A percentile compares a stretch with the other conserved stretches of the same genome.
phyloP scores from a whole-genome alignment of 169 alveolate species.

The Eimeria acervulina region DNA sequence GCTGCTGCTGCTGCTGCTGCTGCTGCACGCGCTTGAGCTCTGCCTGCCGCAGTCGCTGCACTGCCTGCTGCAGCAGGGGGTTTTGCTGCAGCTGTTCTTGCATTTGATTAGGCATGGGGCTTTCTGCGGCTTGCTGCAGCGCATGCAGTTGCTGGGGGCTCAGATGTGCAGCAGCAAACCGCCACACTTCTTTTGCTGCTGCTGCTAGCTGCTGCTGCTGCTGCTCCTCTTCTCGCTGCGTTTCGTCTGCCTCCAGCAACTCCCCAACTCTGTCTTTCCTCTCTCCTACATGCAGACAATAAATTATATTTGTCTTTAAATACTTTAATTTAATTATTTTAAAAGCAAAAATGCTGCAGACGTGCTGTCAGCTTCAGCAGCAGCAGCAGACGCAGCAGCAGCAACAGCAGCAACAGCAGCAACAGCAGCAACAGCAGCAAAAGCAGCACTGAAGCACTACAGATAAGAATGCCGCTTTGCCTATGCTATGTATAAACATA shows the following conservation, averaged over 20 bases:
- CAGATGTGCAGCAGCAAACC: neutral
- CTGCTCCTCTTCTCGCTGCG: slow-evolving; percentile 54
- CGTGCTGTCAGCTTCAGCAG: too few relatives aligned
- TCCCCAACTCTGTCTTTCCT: slow-evolving; percentile 62
- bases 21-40: slow-evolving; percentile 16
- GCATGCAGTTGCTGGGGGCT: slow-evolving; percentile 44
- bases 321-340: too few relatives aligned
- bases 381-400: too few relatives aligned
- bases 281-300: slow-evolving; percentile 24
- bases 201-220: slow-evolving; percentile 17
- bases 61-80: slow-evolving; percentile 34
- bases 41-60: slow-evolving; percentile 7
- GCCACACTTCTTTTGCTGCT: slow-evolving; percentile 40
- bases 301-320: too few relatives aligned
- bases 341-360: too few relatives aligned
- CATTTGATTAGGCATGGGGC: neutral
- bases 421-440: too few relatives aligned
- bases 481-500: too few relatives aligned
- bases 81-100: neutral
- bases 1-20: slow-evolving; percentile 34
- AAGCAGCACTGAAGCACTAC: too few relatives aligned
- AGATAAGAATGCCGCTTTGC: too few relatives aligned
- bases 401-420: too few relatives aligned
- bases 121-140: neutral
- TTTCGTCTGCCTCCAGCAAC: slow-evolving; percentile 5